Percentiles rank a stretch among this genome's conserved stretches.
Evolutionary conservation across 371 early-diverging fungal species (phyloP).

Genomic region (Lichtheimia ornata): DNA sequence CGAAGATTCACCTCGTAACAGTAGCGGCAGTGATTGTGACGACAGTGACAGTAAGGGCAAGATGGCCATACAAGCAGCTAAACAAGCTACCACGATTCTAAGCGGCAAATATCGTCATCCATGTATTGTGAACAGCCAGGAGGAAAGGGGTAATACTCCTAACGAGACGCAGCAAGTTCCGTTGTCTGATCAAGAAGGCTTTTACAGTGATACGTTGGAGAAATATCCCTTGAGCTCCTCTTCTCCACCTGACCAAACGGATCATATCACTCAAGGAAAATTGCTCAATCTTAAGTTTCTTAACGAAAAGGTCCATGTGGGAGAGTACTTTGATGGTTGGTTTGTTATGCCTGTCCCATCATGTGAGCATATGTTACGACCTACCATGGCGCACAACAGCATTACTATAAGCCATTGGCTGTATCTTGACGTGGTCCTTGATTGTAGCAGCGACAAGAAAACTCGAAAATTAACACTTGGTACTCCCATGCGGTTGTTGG

Average conservation of each 20-base stretch:
- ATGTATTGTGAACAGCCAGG: neutral
- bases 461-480: conserved; percentile 24
- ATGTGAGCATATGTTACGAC: conserved; percentile 28
- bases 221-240: neutral
- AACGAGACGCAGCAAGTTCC: neutral
- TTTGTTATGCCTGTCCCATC: conserved; percentile 43
- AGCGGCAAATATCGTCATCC: neutral
- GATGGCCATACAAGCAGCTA: no score
- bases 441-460: conserved; percentile 19
- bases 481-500: conserved; percentile 33
- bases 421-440: conserved; percentile 22
- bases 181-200: neutral
- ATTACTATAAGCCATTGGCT: conserved; percentile 40
- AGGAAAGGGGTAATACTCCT: neutral
- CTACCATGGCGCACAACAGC: conserved; percentile 28
- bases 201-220: neutral
- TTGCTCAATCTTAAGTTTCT: conserved; percentile 34
- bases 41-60: conserved; percentile 2
- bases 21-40: conserved; percentile 6
- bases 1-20: conserved; percentile 5
- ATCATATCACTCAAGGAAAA: neutral
- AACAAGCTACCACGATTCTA: neutral
- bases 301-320: conserved; percentile 29
- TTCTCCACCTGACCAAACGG: neutral
- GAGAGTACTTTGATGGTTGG: conserved; percentile 40